phyloP scores from a whole-genome alignment of 768 basidiomycete species.

The Peribolospora kevripleyi region DNA sequence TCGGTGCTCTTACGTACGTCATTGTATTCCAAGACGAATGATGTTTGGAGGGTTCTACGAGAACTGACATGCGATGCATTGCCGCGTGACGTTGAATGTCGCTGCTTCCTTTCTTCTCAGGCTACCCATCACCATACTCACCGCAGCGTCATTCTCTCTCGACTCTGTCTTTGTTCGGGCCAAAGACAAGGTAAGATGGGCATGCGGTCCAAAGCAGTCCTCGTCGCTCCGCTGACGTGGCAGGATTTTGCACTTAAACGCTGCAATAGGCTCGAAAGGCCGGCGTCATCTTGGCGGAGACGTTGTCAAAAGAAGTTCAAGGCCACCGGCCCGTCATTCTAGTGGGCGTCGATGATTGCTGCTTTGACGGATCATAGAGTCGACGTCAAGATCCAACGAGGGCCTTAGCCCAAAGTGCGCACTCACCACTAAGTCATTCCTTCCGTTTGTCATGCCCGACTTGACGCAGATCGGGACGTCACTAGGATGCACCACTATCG shows the following conservation, averaged over 20 bases:
- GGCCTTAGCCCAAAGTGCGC: too few relatives aligned
- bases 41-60: neutral
- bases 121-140: conserved; percentile 12
- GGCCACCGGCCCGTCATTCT: conserved; percentile 25
- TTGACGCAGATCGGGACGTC: conserved; percentile 21
- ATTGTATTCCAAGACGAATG: neutral
- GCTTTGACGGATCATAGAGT: neutral
- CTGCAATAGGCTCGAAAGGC: conserved; percentile 25
- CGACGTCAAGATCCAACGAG: neutral
- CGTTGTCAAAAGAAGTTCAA: conserved; percentile 24
- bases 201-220: neutral
- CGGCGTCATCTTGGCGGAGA: conserved; percentile 23
- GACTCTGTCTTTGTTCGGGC: conserved; percentile 16
- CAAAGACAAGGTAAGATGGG: neutral
- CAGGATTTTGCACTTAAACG: conserved; percentile 15
- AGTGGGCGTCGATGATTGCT: conserved; percentile 11
- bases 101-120: conserved; percentile 4
- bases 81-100: neutral
- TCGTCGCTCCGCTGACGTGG: neutral
- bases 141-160: conserved; percentile 11
- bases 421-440: neutral
- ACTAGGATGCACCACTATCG: conserved; percentile 20
- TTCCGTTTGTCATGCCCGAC: neutral
- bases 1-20: conserved; percentile 18
- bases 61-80: neutral